A percentile compares a stretch with the other conserved stretches of the same genome.
phyloP scores from a whole-genome alignment of 208 protist genomes.

The Acanthamoeba lenticulata region DNA sequence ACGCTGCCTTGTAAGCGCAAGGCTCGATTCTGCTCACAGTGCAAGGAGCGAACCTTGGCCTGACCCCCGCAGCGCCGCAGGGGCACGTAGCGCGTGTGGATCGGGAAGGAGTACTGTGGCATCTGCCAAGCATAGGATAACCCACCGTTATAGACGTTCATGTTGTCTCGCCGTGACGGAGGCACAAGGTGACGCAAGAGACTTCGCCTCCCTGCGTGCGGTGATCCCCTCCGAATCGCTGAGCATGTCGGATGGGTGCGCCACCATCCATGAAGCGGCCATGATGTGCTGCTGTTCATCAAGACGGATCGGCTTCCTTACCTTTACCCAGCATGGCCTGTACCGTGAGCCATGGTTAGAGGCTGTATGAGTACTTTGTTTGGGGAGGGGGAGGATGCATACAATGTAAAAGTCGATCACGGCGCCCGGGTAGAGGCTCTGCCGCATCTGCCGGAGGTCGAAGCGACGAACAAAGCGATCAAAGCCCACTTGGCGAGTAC shows the following conservation, averaged over 20 bases:
- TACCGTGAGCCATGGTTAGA: neutral
- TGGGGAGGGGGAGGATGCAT: neutral
- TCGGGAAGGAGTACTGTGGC: neutral
- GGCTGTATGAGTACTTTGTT: neutral
- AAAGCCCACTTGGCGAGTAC: neutral
- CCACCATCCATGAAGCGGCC: too few relatives aligned
- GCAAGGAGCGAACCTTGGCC: neutral
- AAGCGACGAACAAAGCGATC: neutral
- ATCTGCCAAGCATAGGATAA: neutral
- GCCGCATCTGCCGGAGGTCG: neutral
- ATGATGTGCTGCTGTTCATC: too few relatives aligned
- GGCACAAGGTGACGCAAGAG: neutral
- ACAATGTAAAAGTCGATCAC: constrained; percentile 23
- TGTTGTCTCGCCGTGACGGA: neutral
- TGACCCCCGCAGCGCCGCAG: neutral
- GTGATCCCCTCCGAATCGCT: too few relatives aligned
- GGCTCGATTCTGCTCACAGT: too few relatives aligned
- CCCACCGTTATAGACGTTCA: neutral
- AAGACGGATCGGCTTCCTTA: too few relatives aligned
- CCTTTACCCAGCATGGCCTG: too few relatives aligned
- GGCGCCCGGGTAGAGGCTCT: neutral
- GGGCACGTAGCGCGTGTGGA: neutral
- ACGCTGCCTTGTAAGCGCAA: too few relatives aligned
- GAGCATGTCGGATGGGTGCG: too few relatives aligned
- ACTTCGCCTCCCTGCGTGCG: neutral